Evolutionary conservation across 305 asterid species (phyloP).

Genomic region (Rubia balearica): DNA sequence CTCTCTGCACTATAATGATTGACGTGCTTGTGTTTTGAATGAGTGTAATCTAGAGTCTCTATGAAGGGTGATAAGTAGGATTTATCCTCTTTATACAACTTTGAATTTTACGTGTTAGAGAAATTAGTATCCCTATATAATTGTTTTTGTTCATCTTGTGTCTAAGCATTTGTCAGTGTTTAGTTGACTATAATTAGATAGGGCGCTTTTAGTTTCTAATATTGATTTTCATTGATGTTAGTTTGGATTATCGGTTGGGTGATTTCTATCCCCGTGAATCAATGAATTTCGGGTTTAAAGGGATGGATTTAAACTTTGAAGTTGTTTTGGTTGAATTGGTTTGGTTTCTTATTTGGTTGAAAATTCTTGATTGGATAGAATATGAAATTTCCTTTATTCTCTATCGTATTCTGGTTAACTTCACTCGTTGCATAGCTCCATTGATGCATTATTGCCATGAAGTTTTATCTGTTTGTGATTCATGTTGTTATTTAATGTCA

Average conservation of each 20-base stretch:
- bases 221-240: conserved; percentile 14
- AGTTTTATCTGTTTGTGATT: no score
- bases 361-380: background rate
- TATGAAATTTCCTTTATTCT: no score
- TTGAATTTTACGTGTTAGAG: no score
- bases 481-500: no score
- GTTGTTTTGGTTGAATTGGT: background rate
- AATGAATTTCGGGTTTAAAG: background rate
- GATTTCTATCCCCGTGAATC: conserved; percentile 15
- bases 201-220: conserved; percentile 6
- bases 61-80: background rate
- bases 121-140: no score
- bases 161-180: no score
- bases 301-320: background rate
- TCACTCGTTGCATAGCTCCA: no score
- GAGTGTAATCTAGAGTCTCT: background rate
- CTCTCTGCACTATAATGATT: background rate
- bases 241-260: conserved; percentile 14
- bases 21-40: background rate
- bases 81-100: no score
- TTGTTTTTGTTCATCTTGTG: no score
- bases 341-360: background rate
- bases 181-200: conserved; percentile 7
- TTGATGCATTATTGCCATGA: no score
- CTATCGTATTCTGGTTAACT: no score